phyloP scores from a whole-genome alignment of 2,329 filamentous ascomycete species.

The Teratosphaeria destructans region DNA sequence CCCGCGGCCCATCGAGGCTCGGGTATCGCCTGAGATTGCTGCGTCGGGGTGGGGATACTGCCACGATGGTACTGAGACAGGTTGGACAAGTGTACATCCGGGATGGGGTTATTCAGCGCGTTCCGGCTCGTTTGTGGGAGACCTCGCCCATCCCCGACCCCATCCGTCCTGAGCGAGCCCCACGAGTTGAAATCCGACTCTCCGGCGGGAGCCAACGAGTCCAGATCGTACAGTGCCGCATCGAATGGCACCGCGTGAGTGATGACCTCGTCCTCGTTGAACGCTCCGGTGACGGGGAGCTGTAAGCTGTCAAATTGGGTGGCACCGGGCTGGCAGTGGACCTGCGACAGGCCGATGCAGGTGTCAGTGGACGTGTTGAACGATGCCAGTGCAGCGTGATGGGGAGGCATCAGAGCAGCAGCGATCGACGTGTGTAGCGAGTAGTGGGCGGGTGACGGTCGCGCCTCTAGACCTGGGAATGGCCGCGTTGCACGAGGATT shows the following conservation, averaged over 20 bases:
- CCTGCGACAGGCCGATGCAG: not conserved
- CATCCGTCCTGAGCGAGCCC: not conserved
- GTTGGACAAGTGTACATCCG: not conserved
- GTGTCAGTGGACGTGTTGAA: not conserved
- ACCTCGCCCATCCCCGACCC: not conserved
- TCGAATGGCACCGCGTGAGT: not conserved
- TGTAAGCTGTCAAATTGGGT: not conserved
- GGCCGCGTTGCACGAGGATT: constrained; percentile 1
- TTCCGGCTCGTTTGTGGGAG: not conserved
- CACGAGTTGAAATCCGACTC: not conserved
- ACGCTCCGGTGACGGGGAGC: not conserved
- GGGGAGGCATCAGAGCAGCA: not conserved
- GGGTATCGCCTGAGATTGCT: not conserved
- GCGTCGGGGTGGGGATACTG: not conserved
- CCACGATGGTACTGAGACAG: not conserved
- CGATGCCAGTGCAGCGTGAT: not conserved
- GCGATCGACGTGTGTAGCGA: not conserved
- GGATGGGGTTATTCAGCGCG: not conserved
- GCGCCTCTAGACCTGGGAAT: not conserved
- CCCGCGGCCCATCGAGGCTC: not conserved
- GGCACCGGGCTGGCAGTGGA: not conserved
- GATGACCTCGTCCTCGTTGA: not conserved
- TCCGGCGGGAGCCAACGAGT: not conserved
- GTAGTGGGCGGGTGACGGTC: constrained; percentile 1
- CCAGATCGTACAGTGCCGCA: not conserved